Conservation (phyloP, 2,329 filamentous ascomycete genomes). For the Phialophora chinensis region DNA sequence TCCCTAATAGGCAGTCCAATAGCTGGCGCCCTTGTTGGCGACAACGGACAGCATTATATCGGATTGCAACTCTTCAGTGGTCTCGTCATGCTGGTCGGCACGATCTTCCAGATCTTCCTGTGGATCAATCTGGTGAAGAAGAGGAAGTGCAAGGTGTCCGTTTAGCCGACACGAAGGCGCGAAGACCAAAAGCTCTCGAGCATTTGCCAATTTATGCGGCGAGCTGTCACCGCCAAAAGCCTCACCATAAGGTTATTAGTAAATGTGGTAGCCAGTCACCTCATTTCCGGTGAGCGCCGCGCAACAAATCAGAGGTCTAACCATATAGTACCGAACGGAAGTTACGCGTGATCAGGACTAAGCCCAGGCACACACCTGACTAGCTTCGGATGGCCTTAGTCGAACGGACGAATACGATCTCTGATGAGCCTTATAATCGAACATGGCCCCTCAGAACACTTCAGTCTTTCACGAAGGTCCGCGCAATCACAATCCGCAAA, state of each 20-base stretch:
- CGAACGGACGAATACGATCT: background rate
- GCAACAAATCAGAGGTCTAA: background rate
- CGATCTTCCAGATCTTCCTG: slow-evolving; percentile 41
- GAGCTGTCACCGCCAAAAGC: background rate
- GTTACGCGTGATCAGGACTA: background rate
- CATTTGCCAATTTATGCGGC: background rate
- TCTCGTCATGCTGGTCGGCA: slow-evolving; percentile 48
- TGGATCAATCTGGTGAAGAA: slow-evolving; percentile 37
- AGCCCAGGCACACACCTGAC: background rate
- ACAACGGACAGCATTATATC: slow-evolving; percentile 45
- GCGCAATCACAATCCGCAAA: background rate
- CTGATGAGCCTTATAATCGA: background rate
- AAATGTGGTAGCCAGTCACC: background rate
- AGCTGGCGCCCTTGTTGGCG: slow-evolving; percentile 54
- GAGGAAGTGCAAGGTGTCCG: slow-evolving; percentile 27
- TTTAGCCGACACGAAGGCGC: slow-evolving; percentile 17
- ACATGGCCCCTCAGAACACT: background rate
- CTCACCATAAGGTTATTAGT: background rate
- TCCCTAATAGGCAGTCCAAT: slow-evolving; percentile 57
- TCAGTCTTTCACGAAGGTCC: background rate
- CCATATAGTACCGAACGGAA: background rate
- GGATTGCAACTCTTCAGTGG: slow-evolving; percentile 56
- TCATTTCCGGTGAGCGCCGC: background rate
- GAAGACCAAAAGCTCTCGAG: background rate
- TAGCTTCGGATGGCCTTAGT: background rate